Base-by-base conservation (phyloP, 495 filamentous ascomycete genomes). In the Penicillium soppii region DNA sequence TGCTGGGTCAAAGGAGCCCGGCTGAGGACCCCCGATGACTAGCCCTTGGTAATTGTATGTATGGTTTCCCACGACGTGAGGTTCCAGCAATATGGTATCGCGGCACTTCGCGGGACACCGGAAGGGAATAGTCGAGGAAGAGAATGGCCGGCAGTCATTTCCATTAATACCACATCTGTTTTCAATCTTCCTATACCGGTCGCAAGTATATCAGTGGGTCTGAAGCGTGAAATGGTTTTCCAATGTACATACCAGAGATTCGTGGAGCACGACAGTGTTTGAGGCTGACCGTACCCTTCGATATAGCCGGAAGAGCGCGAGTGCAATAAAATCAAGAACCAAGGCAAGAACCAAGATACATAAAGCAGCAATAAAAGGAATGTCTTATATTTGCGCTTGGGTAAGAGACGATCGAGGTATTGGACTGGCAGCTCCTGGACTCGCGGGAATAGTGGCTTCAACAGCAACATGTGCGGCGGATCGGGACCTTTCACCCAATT, bases 131-230 rank as follows among this genome's bases (percentile, higher is more conserved):
- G 78, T 81, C 42, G 78, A 78, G 47, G 81, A 80, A 35, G 75
- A 78, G 59, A 96, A 96, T 0, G 91, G 91, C n/a, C 87, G 82
- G 66, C 91, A 96, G 52, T 82, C 71, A 40, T 85, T 83, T 12
- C 91, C 91, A 55, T 95, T 82, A 7, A 94, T 57, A 4, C 90
- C 91, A 62, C 91, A 96, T 22, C 74, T 72, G 49, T 91, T 91
- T 30, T 83, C 85, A 38, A 77, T 71, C 16, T 70, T 67, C 89
- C 89, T 91, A 47, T 17, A 20, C 40, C 17, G 23, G 33, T 19
- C 4, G 20, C 10, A 13, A 25, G 22, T 49, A 38, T 45, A 52
- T 51, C 29, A 44, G 44, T 15, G 10, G n/a, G 22, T 2, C 7
- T 36, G 15, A 5, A 27, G n/a, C 4, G 19, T 27, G 6, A 9